A percentile compares a stretch with the other conserved stretches of the same genome.
Evolutionary conservation across 768 basidiomycete genomes (phyloP).

Genomic region (Russula vinacea): DNA sequence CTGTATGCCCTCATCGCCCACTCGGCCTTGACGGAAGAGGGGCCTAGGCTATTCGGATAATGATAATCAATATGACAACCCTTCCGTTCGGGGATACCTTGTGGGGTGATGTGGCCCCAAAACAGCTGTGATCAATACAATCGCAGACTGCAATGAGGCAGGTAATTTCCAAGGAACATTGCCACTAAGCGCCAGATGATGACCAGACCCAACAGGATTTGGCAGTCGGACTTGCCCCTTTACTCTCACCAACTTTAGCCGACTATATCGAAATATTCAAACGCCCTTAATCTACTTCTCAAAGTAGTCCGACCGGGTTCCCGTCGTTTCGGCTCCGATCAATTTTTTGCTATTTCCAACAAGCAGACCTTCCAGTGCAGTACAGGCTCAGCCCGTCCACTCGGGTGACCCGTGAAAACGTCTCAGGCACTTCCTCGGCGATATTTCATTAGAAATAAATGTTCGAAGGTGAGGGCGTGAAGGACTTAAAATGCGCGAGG

Average conservation of each 20-base stretch:
- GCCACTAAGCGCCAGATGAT: not conserved
- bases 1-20: too few relatives aligned
- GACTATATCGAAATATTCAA: not conserved
- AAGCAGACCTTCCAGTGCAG: conserved; percentile 7
- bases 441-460: conserved; percentile 3
- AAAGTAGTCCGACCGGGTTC: not conserved
- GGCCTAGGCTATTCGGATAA: not conserved
- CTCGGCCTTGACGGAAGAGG: not conserved
- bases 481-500: conserved; percentile 7
- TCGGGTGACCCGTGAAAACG: not conserved
- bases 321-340: conserved; percentile 9
- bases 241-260: not conserved
- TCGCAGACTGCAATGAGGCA: not conserved
- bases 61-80: not conserved
- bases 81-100: not conserved
- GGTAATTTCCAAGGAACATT: conserved; percentile 4
- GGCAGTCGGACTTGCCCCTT: not conserved
- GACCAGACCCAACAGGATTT: not conserved
- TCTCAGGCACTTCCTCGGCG: conserved; percentile 9
- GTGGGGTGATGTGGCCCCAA: not conserved
- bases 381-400: not conserved
- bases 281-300: conserved; percentile 1
- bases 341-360: conserved; percentile 8
- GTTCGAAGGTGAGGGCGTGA: not conserved
- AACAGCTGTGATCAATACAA: not conserved